Evolutionary conservation across 441 rosid species (phyloP), one percentile per base, ranked within the genome.

Genomic region (Jatropha multifida): DNA sequence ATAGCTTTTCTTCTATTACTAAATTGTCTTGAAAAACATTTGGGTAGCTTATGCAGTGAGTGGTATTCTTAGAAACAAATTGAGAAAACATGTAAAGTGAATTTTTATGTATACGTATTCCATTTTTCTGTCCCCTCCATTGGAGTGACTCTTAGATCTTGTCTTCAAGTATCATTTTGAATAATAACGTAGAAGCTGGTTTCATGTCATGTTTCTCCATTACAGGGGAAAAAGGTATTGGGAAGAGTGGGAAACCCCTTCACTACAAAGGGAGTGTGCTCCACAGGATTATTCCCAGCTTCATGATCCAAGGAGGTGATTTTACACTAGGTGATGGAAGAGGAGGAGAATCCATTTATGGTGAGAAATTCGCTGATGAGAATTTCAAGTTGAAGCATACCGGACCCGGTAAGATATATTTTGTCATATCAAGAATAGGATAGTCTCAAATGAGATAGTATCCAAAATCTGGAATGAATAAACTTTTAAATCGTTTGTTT

Each of bases 291-390:
- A 93, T 95, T 76, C 99, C 99, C 7, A 88, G 87, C 83, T 93
- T 95, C 80, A 95, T 95, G 99, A 74, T 92, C 20, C 98, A 95
- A 59, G 98, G 99, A 41, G 99, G 99, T 69, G 99, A 95, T 71
- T 92, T 95, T 58, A 93, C 97, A 0, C 94, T 62, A 27, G 96
- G 97, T 1, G 91, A 92, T 41, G 99, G 99, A 71, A 85, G 88
- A 79, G 99, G 98, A 46, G 98, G 99, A 59, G 99, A 95, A 77
- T 95, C 99, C 0, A 90, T 95, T 75, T 95, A 92, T 14, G 99
- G 99, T 42, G 89, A 86, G 83, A 93, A 91, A 87, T 94, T 94
- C 86, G 84, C 87, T 10, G 94, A 93, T 76, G 98, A 93, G 77
- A 93, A 93, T 68, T 95, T 95, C 88, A 88, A 88, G 85, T 76